Percentiles rank a stretch among this genome's conserved stretches.
phyloP scores from a whole-genome alignment of 2,329 filamentous ascomycete genomes.

The Botryosphaeria dothidea region DNA sequence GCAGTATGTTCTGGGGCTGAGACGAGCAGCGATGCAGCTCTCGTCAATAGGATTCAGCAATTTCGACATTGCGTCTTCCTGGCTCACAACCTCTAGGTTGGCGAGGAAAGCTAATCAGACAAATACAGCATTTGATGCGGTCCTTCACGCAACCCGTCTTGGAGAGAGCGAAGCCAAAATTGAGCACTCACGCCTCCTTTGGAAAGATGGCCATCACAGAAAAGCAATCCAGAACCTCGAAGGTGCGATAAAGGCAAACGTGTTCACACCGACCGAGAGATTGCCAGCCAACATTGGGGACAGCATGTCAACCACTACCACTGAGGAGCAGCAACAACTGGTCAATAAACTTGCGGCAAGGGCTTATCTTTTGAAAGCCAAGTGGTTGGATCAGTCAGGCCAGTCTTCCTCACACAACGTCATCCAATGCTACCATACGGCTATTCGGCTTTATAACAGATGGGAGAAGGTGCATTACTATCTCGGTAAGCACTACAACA shows the following conservation, averaged over 20 bases:
- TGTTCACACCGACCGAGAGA: constrained; percentile 59
- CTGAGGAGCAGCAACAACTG: constrained; percentile 36
- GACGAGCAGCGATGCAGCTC: constrained; percentile 84
- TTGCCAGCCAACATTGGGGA: neutral
- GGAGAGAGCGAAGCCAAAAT: constrained; percentile 87
- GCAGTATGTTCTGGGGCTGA: constrained; percentile 84
- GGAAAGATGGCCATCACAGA: constrained; percentile 89
- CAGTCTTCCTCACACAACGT: constrained; percentile 84
- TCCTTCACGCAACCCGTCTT: constrained; percentile 81
- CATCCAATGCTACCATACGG: constrained; percentile 78
- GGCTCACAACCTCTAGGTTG: constrained; percentile 81
- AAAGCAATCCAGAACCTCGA: constrained; percentile 93
- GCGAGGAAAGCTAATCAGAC: constrained; percentile 82
- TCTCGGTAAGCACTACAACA: constrained; percentile 95
- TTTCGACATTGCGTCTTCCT: constrained; percentile 76
- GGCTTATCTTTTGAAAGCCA: constrained; percentile 85
- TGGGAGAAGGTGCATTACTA: constrained; percentile 99
- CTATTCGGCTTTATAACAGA: constrained; percentile 65
- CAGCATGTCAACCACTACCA: neutral
- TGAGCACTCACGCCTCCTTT: constrained; percentile 88
- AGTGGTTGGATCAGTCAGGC: constrained; percentile 95
- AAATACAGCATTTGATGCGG: constrained; percentile 89
- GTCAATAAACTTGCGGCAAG: constrained; percentile 68
- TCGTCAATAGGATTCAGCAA: constrained; percentile 69
- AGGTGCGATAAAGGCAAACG: constrained; percentile 77